Evolutionary conservation across 2,329 filamentous ascomycete species (phyloP), one percentile per base, ranked within the genome.

Genomic region (Aspergillus sp.): DNA sequence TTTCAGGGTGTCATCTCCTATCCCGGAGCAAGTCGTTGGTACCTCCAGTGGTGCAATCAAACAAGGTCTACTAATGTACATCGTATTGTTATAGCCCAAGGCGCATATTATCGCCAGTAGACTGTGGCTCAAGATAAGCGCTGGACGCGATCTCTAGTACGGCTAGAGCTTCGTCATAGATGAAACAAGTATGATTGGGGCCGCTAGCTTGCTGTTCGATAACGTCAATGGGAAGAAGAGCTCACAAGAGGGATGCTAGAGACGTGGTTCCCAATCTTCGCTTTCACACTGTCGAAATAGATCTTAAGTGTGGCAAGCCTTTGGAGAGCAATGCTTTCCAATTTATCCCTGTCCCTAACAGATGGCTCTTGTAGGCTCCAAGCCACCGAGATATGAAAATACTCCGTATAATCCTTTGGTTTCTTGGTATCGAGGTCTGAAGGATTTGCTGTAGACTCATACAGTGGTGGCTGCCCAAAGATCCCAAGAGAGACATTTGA

Each of bases 351-450:
- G 15, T 84, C 70, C 38, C 83, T 80, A 3, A 78, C 61, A 6
- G 75, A 80, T 0, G 87, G 88, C 47, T 80, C 74, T 9, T 81
- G 76, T 64, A 94, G 82, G 1, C 86, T 90, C 95, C 94, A 98
- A 0, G 90, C 95, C 59, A 99, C 87, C 50, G 93, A 97, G 62
- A 98, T 80, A 76, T 99, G 95, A 72, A 97, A 97, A 23, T 85
- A 86, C 53, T 82, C 75, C 4, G 83, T 83, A 57, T 76, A 74
- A 67, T 87, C 82, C 38, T 70, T 59, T 7, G 69, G 38, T 23
- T 59, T 25, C 11, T 69, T 67, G 17, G 47, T n/a, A 28, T 41
- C 47, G 22, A 46, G 23, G 17, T 51, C 38, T 15, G 19, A 34
- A 41, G 30, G 11, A 8, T 19, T 13, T 9, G 46, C 38, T 55